phyloP scores from a whole-genome alignment of 2,329 filamentous ascomycete genomes.

The Cordyceps cicadae region DNA sequence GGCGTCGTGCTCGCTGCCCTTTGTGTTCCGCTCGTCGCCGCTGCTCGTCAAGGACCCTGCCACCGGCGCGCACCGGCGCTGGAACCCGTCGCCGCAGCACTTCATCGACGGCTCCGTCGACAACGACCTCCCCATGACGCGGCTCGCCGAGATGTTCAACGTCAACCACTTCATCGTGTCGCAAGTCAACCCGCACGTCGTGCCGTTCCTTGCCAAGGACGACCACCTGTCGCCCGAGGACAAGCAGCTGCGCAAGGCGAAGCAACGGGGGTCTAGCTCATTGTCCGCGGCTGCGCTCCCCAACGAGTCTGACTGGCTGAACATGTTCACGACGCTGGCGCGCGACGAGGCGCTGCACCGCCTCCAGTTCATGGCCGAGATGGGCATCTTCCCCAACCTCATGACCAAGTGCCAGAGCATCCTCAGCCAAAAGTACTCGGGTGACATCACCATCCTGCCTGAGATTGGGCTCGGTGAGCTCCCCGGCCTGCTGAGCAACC shows the following conservation, averaged over 20 bases:
- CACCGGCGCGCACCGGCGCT: slow-evolving; percentile 68
- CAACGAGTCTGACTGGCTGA: slow-evolving; percentile 50
- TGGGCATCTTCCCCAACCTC: slow-evolving; percentile 71
- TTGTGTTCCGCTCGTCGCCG: slow-evolving; percentile 72
- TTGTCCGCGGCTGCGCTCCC: slow-evolving; percentile 12
- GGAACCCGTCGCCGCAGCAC: slow-evolving; percentile 76
- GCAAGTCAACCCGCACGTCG: slow-evolving; percentile 90
- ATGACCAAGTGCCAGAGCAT: slow-evolving; percentile 73
- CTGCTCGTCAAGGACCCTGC: slow-evolving; percentile 77
- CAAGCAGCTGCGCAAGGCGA: slow-evolving; percentile 20
- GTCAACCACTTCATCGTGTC: slow-evolving; percentile 98
- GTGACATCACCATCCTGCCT: slow-evolving; percentile 89
- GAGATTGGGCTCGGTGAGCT: slow-evolving; percentile 68
- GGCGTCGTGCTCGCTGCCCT: slow-evolving; percentile 87
- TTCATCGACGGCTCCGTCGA: slow-evolving; percentile 96
- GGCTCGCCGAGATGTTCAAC: slow-evolving; percentile 90
- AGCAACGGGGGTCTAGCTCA: slow-evolving; percentile 10
- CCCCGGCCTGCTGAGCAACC: slow-evolving; percentile 72
- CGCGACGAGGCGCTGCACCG: slow-evolving; percentile 74
- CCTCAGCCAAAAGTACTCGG: slow-evolving; percentile 83
- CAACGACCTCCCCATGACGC: slow-evolving; percentile 85
- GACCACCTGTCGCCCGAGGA: slow-evolving; percentile 43
- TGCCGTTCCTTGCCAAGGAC: slow-evolving; percentile 74
- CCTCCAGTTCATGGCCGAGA: slow-evolving; percentile 69
- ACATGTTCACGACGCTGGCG: slow-evolving; percentile 61